phyloP scores from a whole-genome alignment of 345 rosid genomes.

The Arabis hirsuta region DNA sequence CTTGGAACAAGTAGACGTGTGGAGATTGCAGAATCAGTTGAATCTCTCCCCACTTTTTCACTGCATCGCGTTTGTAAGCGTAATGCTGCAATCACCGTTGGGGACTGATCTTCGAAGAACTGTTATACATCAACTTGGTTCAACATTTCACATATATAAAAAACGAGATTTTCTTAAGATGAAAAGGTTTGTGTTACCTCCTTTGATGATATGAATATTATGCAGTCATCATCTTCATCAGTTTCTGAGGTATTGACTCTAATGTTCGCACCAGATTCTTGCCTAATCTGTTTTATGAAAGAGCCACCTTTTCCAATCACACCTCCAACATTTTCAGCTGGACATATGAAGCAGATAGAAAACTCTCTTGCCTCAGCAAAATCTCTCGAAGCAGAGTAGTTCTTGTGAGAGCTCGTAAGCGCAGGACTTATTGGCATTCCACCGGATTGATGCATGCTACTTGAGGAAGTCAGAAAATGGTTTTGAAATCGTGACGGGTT shows the following conservation, averaged over 20 bases:
- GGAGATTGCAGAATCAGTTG: slow-evolving; percentile 56
- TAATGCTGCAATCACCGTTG: slow-evolving; percentile 65
- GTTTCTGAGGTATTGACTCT: slow-evolving; percentile 62
- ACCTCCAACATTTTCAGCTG: slow-evolving; percentile 62
- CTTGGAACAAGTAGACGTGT: slow-evolving; percentile 72
- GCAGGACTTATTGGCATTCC: slow-evolving; percentile 58
- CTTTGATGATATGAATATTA: slow-evolving; percentile 59
- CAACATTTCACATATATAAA: neutral
- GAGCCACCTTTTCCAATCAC: slow-evolving; percentile 77
- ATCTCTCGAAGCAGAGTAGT: slow-evolving; percentile 53
- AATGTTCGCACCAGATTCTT: slow-evolving; percentile 65
- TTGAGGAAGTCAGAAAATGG: slow-evolving; percentile 54
- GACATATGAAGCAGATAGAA: slow-evolving; percentile 66
- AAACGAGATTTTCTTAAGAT: neutral
- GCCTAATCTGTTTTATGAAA: slow-evolving; percentile 69
- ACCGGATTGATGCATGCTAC: slow-evolving; percentile 45
- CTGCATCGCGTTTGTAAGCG: slow-evolving; percentile 71
- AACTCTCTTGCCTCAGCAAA: slow-evolving; percentile 58
- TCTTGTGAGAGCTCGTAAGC: slow-evolving; percentile 53
- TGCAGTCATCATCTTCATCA: slow-evolving; percentile 68
- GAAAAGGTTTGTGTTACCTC: slow-evolving; percentile 50
- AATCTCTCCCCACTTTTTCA: slow-evolving; percentile 67
- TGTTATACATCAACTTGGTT: slow-evolving; percentile 24
- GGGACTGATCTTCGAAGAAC: slow-evolving; percentile 68
- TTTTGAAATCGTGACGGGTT: slow-evolving; percentile 73